A percentile compares a stretch with the other conserved stretches of the same genome.
Conservation (phyloP, 768 basidiomycete genomes). For the Leccinum longicurvipes region DNA sequence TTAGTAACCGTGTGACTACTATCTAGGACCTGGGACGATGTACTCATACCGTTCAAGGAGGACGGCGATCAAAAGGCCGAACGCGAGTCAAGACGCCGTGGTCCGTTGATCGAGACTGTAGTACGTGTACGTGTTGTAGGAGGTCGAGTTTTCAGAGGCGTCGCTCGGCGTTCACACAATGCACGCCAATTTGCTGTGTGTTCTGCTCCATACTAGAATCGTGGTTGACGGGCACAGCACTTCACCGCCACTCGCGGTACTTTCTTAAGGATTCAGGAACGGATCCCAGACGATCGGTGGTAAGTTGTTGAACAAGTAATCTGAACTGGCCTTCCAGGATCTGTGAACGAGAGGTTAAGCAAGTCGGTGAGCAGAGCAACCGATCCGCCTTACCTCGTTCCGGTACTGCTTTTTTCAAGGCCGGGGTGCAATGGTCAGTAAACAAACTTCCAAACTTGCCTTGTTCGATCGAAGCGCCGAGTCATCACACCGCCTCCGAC, state of each 20-base stretch:
- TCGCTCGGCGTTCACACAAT: neutral
- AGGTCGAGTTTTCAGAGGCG: neutral
- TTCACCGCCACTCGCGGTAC: neutral
- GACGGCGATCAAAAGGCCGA: neutral
- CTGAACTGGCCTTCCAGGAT: neutral
- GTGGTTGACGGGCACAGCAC: neutral
- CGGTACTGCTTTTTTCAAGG: neutral
- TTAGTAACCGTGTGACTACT: neutral
- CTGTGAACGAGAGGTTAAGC: neutral
- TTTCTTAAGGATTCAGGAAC: neutral
- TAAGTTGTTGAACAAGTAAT: neutral
- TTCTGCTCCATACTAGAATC: no score
- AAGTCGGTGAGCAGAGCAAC: neutral
- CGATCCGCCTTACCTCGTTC: no score
- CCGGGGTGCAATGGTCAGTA: no score
- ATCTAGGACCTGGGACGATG: neutral
- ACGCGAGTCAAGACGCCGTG: neutral
- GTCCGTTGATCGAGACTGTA: neutral
- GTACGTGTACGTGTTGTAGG: neutral
- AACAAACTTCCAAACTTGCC: neutral
- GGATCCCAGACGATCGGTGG: neutral
- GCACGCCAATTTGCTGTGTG: neutral
- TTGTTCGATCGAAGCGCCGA: neutral
- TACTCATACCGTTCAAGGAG: neutral
- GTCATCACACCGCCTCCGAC: neutral